Evolutionary conservation across 352 stramenopile species (phyloP), one percentile per base, ranked within the genome.

Genomic region (Phytophthora colocasiae): DNA sequence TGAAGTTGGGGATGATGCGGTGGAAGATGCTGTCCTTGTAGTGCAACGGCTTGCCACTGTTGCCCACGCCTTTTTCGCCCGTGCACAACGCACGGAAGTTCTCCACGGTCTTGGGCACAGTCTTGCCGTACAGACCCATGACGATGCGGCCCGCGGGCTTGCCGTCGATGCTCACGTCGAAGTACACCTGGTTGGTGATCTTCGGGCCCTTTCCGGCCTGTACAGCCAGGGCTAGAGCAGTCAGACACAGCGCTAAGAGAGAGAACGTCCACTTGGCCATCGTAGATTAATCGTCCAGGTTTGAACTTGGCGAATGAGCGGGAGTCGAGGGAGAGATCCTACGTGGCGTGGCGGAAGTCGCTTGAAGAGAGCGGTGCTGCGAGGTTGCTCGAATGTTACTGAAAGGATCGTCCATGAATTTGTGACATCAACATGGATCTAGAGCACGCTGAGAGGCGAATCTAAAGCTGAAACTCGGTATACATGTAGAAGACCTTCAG

Each of bases 51-150:
- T 99, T 99, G 53, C 97, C 97, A 11, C 78, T 93, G 54, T 85
- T 87, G 50, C 95, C 96, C 34, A 96, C 77, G 64, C 97, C 96
- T 79, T 98, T 92, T 78, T 99, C 98, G 65, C 98, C 98, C 44
- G 97, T 99, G 78, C 97, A 99, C 27, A 99, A 75, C 36, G 89
- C 93, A 57, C 97, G 84, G 84, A 99, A 99, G 85, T 99, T 99
- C 68, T 92, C 86, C 34, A 82, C 84, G 14, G 87, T 95, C 83
- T 95, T 95, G 17, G 89, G 87, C n/a, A 93, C 88, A 1, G 82
- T 91, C 69, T 95, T 90, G 64, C 85, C 86, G 75, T 92, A 94
- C 6, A 93, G 66, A 0, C 83, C 85, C 83, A 94, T 92, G 69
- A 97, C 81, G 49, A 96, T 87, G 63, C 92, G 83, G 4, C 90